Base-by-base conservation (phyloP, 345 rosid species). In the Populus pruinosa region DNA sequence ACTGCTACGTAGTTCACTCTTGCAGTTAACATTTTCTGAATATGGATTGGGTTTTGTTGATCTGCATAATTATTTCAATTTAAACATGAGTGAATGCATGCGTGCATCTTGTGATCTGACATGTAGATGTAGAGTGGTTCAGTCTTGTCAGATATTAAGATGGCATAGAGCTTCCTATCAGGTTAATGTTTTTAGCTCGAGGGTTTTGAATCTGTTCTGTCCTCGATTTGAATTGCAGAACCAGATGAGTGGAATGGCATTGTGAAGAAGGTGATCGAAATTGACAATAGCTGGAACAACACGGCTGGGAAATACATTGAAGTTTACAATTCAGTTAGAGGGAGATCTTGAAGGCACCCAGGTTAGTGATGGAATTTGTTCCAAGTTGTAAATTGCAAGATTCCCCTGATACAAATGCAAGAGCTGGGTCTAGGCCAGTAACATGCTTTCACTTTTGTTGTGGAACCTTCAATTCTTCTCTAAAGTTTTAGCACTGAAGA, bases 251-350 rank as follows among this genome's bases (percentile, higher is more conserved):
- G 92, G 92, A 78, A 69, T 25, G 44, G 68, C 77, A 78, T 83
- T 21, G 87, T 84, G 35, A 61, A 25, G 78, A 84, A 82, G 84
- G 77, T 80, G 8, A 78, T 84, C 75, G 80, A 83, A 77, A 83
- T 83, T 1, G 92, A 89, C 81, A 84, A 87, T 69, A 81, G 90
- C 81, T 89, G 92, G 90, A 84, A 84, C 79, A 87, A 79, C 69
- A 75, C 88, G 2, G 89, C 90, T 3, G 83, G 87, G 33, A 86
- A 87, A 63, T 89, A 89, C 73, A 72, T 89, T 21, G 82, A 86
- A 41, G 67, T 82, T 13, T 87, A 89, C 80, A 77, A 83, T 72
- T 86, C 89, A 1, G 81, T 86, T 35, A 68, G 87, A 72, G 83
- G 68, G 41, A 72, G 62, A 43, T 77, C 49, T 23, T 81, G 74